These are phyloP conservation scores for Halteria grandinella DNA, from an alignment of 73 alveolate species.

Conservation along the genomic window DNA sequence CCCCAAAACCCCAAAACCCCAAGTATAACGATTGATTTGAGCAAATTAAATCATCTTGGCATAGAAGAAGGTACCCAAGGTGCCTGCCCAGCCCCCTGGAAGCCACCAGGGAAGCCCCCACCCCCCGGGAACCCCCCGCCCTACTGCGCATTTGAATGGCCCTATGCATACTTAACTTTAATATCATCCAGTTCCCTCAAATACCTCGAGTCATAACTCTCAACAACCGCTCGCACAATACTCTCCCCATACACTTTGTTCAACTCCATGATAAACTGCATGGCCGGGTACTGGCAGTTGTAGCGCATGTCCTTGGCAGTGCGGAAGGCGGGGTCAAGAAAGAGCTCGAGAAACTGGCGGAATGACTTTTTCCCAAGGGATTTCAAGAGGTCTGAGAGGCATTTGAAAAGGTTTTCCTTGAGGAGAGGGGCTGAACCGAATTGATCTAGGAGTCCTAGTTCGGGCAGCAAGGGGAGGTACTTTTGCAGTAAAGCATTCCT, in stretches of 20 bases:
- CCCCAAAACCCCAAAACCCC: conserved; percentile 37
- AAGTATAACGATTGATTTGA: background rate
- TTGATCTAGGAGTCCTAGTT: conserved; percentile 56
- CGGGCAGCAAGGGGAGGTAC: conserved; percentile 11
- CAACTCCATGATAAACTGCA: conserved; percentile 22
- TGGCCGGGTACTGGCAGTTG: conserved; percentile 56
- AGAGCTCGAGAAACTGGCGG: conserved; percentile 49
- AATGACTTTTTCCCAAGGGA: conserved; percentile 34
- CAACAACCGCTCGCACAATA: conserved; percentile 52
- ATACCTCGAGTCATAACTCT: conserved; percentile 23
- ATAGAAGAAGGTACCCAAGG: too few species aligned
- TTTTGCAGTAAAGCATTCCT: too few species aligned
- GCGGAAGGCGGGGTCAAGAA: conserved; percentile 61
- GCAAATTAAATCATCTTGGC: too few species aligned
- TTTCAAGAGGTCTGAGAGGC: conserved; percentile 19
- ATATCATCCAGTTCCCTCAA: conserved; percentile 5
- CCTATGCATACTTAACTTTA: background rate
- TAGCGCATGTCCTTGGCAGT: conserved; percentile 43
- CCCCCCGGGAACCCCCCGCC: too few species aligned
- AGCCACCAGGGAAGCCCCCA: too few species aligned
- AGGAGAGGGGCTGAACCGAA: conserved; percentile 48
- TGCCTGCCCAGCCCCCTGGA: too few species aligned
- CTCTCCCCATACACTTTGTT: conserved; percentile 44
- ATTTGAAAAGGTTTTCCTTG: conserved; percentile 54
- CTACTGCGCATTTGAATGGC: too few species aligned